Evolutionary conservation across 179 eudicot species (phyloP), one percentile per base, ranked within the genome.

Genomic region (Camellia oleifera): DNA sequence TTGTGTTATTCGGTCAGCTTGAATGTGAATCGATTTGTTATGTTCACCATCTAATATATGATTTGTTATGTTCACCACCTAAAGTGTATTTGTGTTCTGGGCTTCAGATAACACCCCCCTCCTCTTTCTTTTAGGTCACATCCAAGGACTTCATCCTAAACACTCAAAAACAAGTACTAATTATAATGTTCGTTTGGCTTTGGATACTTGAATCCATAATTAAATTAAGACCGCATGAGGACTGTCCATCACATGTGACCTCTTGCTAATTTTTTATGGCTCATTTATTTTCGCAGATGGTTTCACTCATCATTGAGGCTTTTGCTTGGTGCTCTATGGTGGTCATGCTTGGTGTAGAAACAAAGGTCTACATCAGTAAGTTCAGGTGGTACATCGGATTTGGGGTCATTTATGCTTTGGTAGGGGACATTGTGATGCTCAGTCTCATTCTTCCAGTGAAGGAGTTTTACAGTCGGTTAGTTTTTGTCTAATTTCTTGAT

Each of bases 261-360:
- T 44, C n/a, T 10, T 45, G 17, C 32, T 45, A 74, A 74, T 74
- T 32, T 56, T 8, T 75, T 56, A 15, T 75, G 14, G 54, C 3
- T 64, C 10, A 45, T 69, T n/a, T 73, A 14, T 32, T 75, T 60
- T 62, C 80, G 84, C 86, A 95, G 98, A 90, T 85, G 58, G 86
- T 86, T 76, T 89, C 97, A 4, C 78, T 94, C 78, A 44, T 82
- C 73, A 77, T 92, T 75, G 89, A 92, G 85, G 92, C 91, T 84
- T 87, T 91, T 85, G 87, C 99, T 75, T 96, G 99, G 99, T 84
- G 91, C 82, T 88, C 93, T 75, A 66, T 96, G 86, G 66, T 96
- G 79, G 78, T 90, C 65, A 92, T 96, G 99, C 84, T 86, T 81
- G 88, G 76, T 62, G 78, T 92, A 60, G 99, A 96, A 88, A 94